Evolutionary conservation across 2,329 filamentous ascomycete genomes (phyloP).

Genomic region (Sporothrix variecibatus): DNA sequence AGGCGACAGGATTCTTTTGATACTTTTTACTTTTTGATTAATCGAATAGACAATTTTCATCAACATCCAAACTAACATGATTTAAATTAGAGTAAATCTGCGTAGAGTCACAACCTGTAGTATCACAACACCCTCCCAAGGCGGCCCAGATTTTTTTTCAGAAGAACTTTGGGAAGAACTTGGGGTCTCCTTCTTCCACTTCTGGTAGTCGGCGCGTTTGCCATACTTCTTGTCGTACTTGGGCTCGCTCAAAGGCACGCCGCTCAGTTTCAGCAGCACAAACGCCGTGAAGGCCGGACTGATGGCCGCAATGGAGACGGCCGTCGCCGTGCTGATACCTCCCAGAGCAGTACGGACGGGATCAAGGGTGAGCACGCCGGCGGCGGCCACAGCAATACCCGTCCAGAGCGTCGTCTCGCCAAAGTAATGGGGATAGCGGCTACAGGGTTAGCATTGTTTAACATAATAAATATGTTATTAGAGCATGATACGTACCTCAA

Average conservation of each 20-base stretch:
- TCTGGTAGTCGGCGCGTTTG: slow-evolving; percentile 63
- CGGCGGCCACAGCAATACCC: slow-evolving; percentile 62
- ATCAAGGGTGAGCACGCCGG: slow-evolving; percentile 56
- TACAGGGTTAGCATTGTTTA: background rate
- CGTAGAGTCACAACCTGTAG: background rate
- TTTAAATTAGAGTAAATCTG: background rate
- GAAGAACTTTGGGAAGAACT: slow-evolving; percentile 63
- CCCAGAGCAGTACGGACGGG: slow-evolving; percentile 58
- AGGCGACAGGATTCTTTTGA: background rate
- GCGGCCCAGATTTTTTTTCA: slow-evolving; percentile 25
- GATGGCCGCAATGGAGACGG: slow-evolving; percentile 51
- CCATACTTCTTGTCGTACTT: slow-evolving; percentile 70
- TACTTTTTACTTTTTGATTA: background rate
- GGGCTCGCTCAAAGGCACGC: slow-evolving; percentile 65
- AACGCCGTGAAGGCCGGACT: slow-evolving; percentile 67
- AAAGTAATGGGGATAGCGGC: slow-evolving; percentile 70
- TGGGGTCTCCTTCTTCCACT: slow-evolving; percentile 69
- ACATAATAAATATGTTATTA: background rate
- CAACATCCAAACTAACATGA: background rate
- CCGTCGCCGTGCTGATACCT: slow-evolving; percentile 36
- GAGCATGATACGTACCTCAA: slow-evolving; percentile 39
- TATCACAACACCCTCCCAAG: background rate
- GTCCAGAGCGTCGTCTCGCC: slow-evolving; percentile 71
- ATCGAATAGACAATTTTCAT: background rate
- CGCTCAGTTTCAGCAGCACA: slow-evolving; percentile 63